Percentiles rank a stretch among this genome's conserved stretches.
Evolutionary conservation across 2,329 filamentous ascomycete genomes (phyloP).

Genomic region (Dothistroma septosporum): DNA sequence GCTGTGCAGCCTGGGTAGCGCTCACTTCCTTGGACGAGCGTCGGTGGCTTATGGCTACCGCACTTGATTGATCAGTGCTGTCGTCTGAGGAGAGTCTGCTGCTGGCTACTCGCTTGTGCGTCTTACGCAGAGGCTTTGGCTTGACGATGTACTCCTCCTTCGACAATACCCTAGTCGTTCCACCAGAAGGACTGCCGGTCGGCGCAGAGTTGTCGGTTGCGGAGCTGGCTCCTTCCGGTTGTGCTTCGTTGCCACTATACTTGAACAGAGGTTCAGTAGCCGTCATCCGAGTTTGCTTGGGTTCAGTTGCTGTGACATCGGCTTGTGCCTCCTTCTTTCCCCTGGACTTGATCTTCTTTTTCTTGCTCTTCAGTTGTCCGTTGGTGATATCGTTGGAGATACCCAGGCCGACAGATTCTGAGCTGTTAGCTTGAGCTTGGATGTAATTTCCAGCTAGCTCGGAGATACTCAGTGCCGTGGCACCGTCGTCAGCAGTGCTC

Average conservation of each 20-base stretch:
- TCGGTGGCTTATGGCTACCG: conserved; percentile 39
- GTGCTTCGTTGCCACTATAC: conserved; percentile 5
- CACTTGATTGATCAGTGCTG: not conserved
- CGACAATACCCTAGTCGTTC: not conserved
- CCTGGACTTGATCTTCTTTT: conserved; percentile 21
- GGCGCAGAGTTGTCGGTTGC: not conserved
- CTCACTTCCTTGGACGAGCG: not conserved
- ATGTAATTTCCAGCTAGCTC: not conserved
- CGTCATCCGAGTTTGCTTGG: not conserved
- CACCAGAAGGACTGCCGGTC: not conserved
- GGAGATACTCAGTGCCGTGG: not conserved
- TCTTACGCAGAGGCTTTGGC: conserved; percentile 3
- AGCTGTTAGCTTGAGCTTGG: not conserved
- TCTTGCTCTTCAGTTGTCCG: conserved; percentile 19
- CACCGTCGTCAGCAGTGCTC: not conserved
- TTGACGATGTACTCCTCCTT: conserved; percentile 9
- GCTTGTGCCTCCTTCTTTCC: conserved; percentile 15
- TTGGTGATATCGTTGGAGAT: conserved; percentile 7
- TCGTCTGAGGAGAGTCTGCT: not conserved
- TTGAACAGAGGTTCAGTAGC: not conserved
- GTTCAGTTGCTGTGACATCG: not conserved
- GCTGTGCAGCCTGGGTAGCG: not conserved
- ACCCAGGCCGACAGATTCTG: conserved; percentile 11
- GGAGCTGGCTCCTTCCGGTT: not conserved
- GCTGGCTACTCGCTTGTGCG: conserved; percentile 2